Evolutionary conservation across 495 filamentous ascomycete genomes (phyloP), one percentile per base, ranked within the genome.

Genomic region (Trypethelium eluteriae): DNA sequence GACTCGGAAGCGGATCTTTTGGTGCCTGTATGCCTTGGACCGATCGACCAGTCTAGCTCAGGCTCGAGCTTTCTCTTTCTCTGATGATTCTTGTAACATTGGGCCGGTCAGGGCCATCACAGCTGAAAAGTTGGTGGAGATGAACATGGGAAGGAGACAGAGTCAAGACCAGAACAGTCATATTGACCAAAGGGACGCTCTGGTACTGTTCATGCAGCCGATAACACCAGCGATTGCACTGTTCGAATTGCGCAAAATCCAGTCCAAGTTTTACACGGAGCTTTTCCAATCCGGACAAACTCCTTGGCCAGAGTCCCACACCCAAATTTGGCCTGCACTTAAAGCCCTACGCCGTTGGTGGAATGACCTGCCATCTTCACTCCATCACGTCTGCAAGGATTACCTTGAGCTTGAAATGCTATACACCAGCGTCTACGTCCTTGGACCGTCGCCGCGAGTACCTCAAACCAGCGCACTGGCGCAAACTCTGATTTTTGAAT

Each of bases 1-100:
- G 67, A 79, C 89, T 63, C 85, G 92, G 53, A 85, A 92, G 38
- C 85, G 86, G 65, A 86, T 92, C 1, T 96, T 93, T 70, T 89
- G 92, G 74, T 93, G 90, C 72, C 85, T 93, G 12, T 96, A 96
- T 73, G 84, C 88, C 44, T 75, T 96, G 10, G 93, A 98, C 73
- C 94, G 93, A 71, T 86, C 88, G 4, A 90, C 91, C 39, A 91
- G 89, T 67, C 85, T 93, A 77, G 88, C 91, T 16, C 83, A 92
- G 62, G 85, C 87, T 38, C 82, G 91, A 49, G 86, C 89, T 0
- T 96, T 96, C 74, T 95, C 93, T 3, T 94, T 98, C 73, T 91
- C 90, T 0, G 93, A 98, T 74, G 90, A 89, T 47, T 59, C 53
- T 34, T 59, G 53, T 36, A 59, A 5, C 7, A 18, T 36, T 34